Evolutionary conservation across 192 early-diverging fungal species (phyloP).

Genomic region (Coemansia sp.): DNA sequence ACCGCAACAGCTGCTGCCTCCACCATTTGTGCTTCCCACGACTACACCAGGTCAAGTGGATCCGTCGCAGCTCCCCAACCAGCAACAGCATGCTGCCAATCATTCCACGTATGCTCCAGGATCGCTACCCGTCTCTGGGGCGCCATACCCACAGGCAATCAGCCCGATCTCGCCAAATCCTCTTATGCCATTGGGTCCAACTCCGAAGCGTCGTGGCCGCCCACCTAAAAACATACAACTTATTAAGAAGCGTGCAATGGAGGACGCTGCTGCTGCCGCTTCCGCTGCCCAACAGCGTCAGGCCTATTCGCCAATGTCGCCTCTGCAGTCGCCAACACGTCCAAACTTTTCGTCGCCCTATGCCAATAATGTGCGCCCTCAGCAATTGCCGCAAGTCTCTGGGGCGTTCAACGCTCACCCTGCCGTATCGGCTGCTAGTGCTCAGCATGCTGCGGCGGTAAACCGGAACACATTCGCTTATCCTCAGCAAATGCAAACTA

Average conservation of each 20-base stretch:
- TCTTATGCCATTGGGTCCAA: not conserved
- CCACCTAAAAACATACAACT: slow-evolving; percentile 54
- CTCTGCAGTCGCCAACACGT: too few relatives aligned
- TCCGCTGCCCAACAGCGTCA: not conserved
- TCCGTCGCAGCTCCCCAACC: slow-evolving; percentile 1
- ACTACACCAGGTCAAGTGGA: slow-evolving; percentile 10
- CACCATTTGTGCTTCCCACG: not conserved
- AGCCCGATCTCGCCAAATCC: slow-evolving; percentile 7
- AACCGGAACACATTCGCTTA: too few relatives aligned
- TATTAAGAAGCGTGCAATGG: slow-evolving; percentile 44
- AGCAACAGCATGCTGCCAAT: slow-evolving; percentile 5
- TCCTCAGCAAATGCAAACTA: not conserved
- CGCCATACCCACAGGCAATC: not conserved
- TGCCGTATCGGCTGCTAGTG: slow-evolving; percentile 5
- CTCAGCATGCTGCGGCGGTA: slow-evolving; percentile 2
- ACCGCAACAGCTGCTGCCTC: not conserved
- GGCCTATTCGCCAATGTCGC: not conserved
- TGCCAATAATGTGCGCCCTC: slow-evolving; percentile 15
- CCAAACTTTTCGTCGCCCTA: not conserved
- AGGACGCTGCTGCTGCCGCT: slow-evolving; percentile 30
- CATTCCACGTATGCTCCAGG: too few relatives aligned
- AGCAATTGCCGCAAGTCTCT: not conserved
- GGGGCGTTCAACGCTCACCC: not conserved
- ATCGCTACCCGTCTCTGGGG: not conserved
- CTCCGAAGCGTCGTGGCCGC: slow-evolving; percentile 41